These are phyloP conservation scores for Eucalyptus cloeziana DNA, from an alignment of 345 rosid genomes.

Conservation along the genomic window DNA sequence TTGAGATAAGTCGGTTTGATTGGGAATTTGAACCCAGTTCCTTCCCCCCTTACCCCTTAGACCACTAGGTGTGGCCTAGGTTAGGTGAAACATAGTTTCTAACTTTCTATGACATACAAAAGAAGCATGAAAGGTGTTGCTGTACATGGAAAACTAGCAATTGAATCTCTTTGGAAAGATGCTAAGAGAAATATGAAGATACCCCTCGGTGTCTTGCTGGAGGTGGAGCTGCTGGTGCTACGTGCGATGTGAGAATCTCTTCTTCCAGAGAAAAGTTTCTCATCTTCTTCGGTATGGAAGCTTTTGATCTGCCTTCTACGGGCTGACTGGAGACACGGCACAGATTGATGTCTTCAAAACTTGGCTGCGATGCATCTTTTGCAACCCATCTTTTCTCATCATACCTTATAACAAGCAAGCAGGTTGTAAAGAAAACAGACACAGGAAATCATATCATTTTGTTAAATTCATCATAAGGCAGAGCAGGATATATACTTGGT, in stretches of 20 bases:
- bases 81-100: not conserved
- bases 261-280: constrained; percentile 62
- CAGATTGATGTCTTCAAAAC: not conserved
- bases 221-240: constrained; percentile 5
- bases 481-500: constrained; percentile 20
- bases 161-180: not conserved
- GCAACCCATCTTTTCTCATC: constrained; percentile 31
- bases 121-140: not conserved
- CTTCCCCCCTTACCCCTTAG: not conserved
- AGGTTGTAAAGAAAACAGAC: not conserved
- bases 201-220: constrained; percentile 37
- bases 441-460: not conserved
- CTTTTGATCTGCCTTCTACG: constrained; percentile 12
- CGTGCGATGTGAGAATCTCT: constrained; percentile 32
- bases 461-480: not conserved
- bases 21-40: not conserved
- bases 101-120: not conserved
- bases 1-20: not conserved
- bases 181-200: not conserved
- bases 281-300: constrained; percentile 11
- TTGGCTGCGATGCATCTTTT: constrained; percentile 13
- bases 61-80: not conserved
- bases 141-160: not conserved
- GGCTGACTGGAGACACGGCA: not conserved
- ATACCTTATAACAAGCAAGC: constrained; percentile 10